Base-by-base conservation (phyloP, 306 rosid genomes). In the Begonia loranthoides region DNA sequence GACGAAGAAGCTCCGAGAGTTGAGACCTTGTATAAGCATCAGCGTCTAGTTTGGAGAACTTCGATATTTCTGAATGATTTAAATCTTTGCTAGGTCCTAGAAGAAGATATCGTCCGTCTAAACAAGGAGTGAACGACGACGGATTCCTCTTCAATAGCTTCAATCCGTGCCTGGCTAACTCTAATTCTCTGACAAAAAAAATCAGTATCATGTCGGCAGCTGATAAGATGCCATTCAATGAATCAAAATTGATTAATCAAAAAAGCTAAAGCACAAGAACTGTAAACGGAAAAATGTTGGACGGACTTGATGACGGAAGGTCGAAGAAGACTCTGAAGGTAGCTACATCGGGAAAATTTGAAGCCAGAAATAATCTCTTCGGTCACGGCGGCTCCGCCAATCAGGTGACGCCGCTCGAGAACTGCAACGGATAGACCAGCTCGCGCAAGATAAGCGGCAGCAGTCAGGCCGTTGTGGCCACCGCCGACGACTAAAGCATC, bases 291-390 rank as follows among this genome's bases (percentile, higher is more conserved):
- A 36, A 15, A 33, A 39, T 45, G 10, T 15, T 19, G 21, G 41
- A 56, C 51, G 9, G 49, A 81, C 90, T 67, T 78, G 70, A 89
- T 85, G 28, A 89, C 21, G 19, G 86, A 56, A 12, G 99, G 95
- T 3, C 99, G 87, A 51, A 90, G 87, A 28, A 90, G 95, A 62
- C 99, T 90, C 17, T 80, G 99, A 15, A 90, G 88, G 63, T 86
- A 86, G 62, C 99, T 90, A 66, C 95, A 90, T 21, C 99, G 86
- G 45, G 95, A 86, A 65, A 90, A 90, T 70, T 76, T 86, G 76
- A 82, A 86, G 13, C 97, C 95, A 0, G 95, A 87, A 13, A 89
- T 38, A 52, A 85, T 74, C 47, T 89, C 97, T 47, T 89, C 97
- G 0, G 95, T 79, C 1, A 82, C 83, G 40, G 97, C 90, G 21